Evolutionary conservation across 257 asterid species (phyloP).

Genomic region (Ophiorrhiza pumila): DNA sequence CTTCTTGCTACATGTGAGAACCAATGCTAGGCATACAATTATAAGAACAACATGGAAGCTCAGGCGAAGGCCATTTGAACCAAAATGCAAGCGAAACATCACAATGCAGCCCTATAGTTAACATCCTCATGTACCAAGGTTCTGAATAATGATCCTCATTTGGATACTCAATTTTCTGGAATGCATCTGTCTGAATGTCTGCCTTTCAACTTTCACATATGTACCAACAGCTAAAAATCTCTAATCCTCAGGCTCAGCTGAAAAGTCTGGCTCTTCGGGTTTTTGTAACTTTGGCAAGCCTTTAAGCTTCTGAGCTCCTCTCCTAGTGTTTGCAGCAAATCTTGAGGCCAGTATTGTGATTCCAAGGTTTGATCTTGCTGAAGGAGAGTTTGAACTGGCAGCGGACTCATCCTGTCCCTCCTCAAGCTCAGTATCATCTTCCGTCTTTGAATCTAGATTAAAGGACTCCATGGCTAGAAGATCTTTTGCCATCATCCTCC

Average conservation of each 20-base stretch:
- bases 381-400: slow-evolving; percentile 28
- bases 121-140: not conserved
- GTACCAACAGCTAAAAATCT: not conserved
- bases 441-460: slow-evolving; percentile 30
- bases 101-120: too few relatives aligned
- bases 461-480: slow-evolving; percentile 66
- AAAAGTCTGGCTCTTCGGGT: slow-evolving; percentile 89
- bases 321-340: slow-evolving; percentile 84
- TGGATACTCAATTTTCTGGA: not conserved
- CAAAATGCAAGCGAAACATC: too few relatives aligned
- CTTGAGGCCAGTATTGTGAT: slow-evolving; percentile 79
- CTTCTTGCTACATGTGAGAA: not conserved
- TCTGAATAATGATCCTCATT: not conserved
- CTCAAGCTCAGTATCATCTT: slow-evolving; percentile 32
- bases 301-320: slow-evolving; percentile 82
- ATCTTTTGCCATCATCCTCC: slow-evolving; percentile 59
- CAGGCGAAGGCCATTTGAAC: not conserved
- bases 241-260: slow-evolving; percentile 73
- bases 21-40: not conserved
- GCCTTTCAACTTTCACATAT: not conserved
- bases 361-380: slow-evolving; percentile 49
- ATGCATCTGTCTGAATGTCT: slow-evolving; percentile 2
- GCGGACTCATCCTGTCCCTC: slow-evolving; percentile 29
- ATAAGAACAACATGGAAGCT: not conserved
- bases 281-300: slow-evolving; percentile 68